phyloP scores from a whole-genome alignment of 1,284 basidiomycete species.

The Kalmanozyma brasiliensis region DNA sequence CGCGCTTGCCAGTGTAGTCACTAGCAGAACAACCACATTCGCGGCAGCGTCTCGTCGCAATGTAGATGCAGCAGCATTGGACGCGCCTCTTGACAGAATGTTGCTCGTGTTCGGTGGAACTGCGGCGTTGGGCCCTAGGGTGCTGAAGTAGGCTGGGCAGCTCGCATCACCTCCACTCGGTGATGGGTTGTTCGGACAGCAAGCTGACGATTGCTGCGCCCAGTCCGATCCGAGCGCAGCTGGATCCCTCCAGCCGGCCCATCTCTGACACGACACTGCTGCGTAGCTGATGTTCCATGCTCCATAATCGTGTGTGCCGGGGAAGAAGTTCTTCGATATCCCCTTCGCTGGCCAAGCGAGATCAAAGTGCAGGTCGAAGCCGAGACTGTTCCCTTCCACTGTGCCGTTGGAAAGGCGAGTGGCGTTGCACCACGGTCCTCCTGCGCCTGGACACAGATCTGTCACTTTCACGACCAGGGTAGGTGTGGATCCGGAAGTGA shows the following conservation, averaged over 20 bases:
- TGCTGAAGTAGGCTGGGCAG: conserved; percentile 50
- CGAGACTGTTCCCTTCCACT: conserved; percentile 41
- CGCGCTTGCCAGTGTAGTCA: neutral
- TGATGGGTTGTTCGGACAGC: conserved; percentile 48
- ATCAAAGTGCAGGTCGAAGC: conserved; percentile 57
- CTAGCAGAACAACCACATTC: neutral
- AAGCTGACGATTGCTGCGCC: conserved; percentile 50
- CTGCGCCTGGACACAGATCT: conserved; percentile 51
- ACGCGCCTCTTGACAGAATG: conserved; percentile 40
- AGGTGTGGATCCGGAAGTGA: conserved; percentile 35
- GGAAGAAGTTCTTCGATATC: conserved; percentile 52
- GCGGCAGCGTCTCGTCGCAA: neutral
- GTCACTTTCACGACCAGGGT: conserved; percentile 55
- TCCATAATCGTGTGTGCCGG: conserved; percentile 55
- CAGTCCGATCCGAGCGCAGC: conserved; percentile 55
- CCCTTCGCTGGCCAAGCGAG: conserved; percentile 56
- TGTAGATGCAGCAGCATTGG: conserved; percentile 12
- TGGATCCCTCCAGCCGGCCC: conserved; percentile 50
- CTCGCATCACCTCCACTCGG: conserved; percentile 26
- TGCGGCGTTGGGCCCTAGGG: conserved; percentile 19
- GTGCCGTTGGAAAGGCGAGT: conserved; percentile 26
- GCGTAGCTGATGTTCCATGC: conserved; percentile 54
- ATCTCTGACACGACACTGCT: conserved; percentile 46
- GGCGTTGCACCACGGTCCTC: conserved; percentile 53
- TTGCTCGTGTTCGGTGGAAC: conserved; percentile 49